These are phyloP conservation scores for Pyrenochaeta sp. DNA, from an alignment of 2,329 filamentous ascomycete genomes.

Conservation along the genomic window DNA sequence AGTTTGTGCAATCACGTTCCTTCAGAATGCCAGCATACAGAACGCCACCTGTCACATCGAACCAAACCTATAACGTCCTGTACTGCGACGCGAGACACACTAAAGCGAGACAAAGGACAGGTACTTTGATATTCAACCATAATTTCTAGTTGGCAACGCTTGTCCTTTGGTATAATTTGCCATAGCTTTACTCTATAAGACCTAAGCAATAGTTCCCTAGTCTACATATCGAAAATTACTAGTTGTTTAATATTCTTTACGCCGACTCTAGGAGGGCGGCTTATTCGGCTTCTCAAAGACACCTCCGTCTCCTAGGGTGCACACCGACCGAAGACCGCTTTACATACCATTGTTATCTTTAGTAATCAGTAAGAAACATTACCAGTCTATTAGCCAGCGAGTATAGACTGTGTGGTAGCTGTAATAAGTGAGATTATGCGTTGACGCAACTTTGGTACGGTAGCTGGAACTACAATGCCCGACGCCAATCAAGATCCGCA, in stretches of 20 bases:
- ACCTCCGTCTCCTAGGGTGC: slow-evolving; percentile 5
- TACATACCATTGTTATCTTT: slow-evolving; percentile 6
- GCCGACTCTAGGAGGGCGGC: slow-evolving; percentile 10
- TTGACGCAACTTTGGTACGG: slow-evolving; percentile 7
- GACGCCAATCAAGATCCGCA: slow-evolving; percentile 12
- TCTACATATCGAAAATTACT: slow-evolving; percentile 8
- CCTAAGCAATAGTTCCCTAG: slow-evolving; percentile 5
- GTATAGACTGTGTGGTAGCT: slow-evolving; percentile 12
- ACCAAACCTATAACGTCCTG: background rate
- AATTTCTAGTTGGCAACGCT: slow-evolving; percentile 8
- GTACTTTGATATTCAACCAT: slow-evolving; percentile 5
- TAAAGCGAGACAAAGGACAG: slow-evolving; percentile 7
- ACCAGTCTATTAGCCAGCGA: slow-evolving; percentile 8
- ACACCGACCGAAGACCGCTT: slow-evolving; percentile 7
- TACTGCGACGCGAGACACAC: slow-evolving; percentile 7
- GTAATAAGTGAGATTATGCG: slow-evolving; percentile 11
- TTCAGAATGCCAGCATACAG: too few relatives aligned
- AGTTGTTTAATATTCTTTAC: slow-evolving; percentile 14
- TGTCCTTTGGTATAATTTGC: slow-evolving; percentile 9
- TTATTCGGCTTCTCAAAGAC: slow-evolving; percentile 11
- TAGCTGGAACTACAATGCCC: slow-evolving; percentile 15
- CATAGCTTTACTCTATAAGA: slow-evolving; percentile 9
- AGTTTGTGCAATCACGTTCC: too few relatives aligned
- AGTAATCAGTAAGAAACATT: slow-evolving; percentile 7
- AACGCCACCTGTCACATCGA: too few relatives aligned